phyloP scores from a whole-genome alignment of 352 stramenopile genomes.

The Phytophthora pisi region DNA sequence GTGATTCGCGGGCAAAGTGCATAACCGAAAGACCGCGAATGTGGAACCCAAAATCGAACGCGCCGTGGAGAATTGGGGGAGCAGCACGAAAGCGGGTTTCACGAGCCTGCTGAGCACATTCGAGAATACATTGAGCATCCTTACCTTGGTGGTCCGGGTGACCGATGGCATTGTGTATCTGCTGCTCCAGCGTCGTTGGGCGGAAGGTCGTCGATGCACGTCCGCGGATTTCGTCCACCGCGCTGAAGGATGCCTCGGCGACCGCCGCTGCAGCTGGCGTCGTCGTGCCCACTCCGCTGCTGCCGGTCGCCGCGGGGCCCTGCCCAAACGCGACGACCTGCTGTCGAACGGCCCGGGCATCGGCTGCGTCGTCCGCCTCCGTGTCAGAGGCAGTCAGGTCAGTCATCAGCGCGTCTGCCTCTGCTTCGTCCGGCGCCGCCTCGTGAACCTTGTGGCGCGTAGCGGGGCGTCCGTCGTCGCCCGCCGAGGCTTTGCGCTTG shows the following conservation, averaged over 20 bases:
- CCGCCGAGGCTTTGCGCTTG: not conserved
- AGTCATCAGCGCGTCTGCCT: no score
- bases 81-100: not conserved
- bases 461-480: not conserved
- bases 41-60: slow-evolving; percentile 15
- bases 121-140: slow-evolving; percentile 16
- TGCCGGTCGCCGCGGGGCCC: no score
- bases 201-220: slow-evolving; percentile 7
- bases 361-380: not conserved
- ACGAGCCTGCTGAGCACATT: slow-evolving; percentile 14
- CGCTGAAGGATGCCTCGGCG: not conserved
- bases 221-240: not conserved
- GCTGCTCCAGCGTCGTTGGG: not conserved
- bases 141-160: slow-evolving; percentile 14
- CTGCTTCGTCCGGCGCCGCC: no score
- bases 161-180: slow-evolving; percentile 1
- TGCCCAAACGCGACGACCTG: no score
- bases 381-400: not conserved
- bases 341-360: no score
- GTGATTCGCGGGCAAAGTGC: not conserved
- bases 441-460: not conserved
- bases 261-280: no score
- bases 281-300: no score
- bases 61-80: slow-evolving; percentile 2
- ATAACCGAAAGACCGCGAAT: slow-evolving; percentile 6